These are phyloP conservation scores for Cyberlindnera samutprakarnensis DNA, from an alignment of 805 yeast genomes.

Conservation along the genomic window DNA sequence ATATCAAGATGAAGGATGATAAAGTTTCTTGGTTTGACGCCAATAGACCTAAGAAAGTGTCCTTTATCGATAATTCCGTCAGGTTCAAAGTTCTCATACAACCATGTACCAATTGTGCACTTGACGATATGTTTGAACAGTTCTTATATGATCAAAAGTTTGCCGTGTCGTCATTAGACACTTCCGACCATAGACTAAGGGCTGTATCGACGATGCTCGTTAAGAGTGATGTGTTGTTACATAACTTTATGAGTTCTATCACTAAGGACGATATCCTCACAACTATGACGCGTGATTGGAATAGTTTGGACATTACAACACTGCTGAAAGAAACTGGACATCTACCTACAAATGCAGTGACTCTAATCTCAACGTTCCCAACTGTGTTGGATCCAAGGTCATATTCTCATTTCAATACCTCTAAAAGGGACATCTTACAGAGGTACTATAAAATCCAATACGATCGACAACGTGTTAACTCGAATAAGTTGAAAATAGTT, in stretches of 20 bases:
- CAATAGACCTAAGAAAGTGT: conserved; percentile 1
- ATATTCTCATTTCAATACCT: not conserved
- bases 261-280: conserved; percentile 2
- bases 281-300: conserved; percentile 11
- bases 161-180: conserved; percentile 1
- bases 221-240: conserved; percentile 10
- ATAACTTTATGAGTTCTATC: conserved; percentile 4
- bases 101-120: conserved; percentile 2
- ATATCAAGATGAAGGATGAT: conserved; percentile 3
- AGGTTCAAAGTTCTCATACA: conserved; percentile 3
- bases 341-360: not conserved
- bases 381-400: conserved; percentile 4
- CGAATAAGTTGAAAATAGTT: conserved; percentile 7
- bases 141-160: conserved; percentile 7
- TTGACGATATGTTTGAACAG: conserved; percentile 5
- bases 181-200: not conserved
- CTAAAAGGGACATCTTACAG: conserved; percentile 1
- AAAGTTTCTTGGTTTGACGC: conserved; percentile 2
- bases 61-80: conserved; percentile 3
- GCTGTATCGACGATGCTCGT: conserved; percentile 6
- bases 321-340: conserved; percentile 1
- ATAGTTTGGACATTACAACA: conserved; percentile 2
- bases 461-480: not conserved
- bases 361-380: conserved; percentile 5
- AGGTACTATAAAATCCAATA: conserved; percentile 5